Percentiles rank a stretch among this genome's conserved stretches.
phyloP scores from a whole-genome alignment of 345 rosid species.

The Arabidopsis suecica region DNA sequence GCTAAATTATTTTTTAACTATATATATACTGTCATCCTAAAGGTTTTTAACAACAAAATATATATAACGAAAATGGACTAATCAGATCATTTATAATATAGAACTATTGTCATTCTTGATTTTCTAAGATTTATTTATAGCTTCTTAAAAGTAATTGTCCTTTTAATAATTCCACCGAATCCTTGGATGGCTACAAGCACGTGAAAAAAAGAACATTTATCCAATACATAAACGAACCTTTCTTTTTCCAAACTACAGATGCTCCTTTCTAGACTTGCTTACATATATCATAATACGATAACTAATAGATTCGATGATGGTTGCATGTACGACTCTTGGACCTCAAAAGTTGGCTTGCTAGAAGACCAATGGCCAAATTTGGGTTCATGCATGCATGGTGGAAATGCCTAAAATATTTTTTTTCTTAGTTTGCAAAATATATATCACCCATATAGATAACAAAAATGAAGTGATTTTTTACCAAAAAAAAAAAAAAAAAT shows the following conservation, averaged over 20 bases:
- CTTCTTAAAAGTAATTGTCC: slow-evolving; percentile 1
- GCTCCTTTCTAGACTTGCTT: slow-evolving; percentile 28
- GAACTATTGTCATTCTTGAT: neutral
- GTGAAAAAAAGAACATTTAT: slow-evolving; percentile 36
- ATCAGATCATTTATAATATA: no score
- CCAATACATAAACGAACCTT: slow-evolving; percentile 21
- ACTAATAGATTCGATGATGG: slow-evolving; percentile 30
- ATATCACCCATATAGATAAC: no score
- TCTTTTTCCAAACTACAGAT: slow-evolving; percentile 26
- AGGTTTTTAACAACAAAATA: neutral
- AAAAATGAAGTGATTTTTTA: no score
- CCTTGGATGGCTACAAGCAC: slow-evolving; percentile 39
- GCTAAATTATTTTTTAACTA: neutral
- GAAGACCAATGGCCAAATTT: slow-evolving; percentile 39
- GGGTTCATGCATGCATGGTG: slow-evolving; percentile 37
- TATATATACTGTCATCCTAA: neutral
- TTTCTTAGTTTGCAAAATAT: neutral
- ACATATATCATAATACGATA: slow-evolving; percentile 8
- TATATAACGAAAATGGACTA: neutral
- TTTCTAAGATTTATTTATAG: neutral
- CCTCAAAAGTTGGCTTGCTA: slow-evolving; percentile 29
- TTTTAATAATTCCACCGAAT: slow-evolving; percentile 39
- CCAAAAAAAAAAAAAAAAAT: no score
- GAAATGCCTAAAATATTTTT: neutral
- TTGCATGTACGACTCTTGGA: slow-evolving; percentile 40